A percentile compares a stretch with the other conserved stretches of the same genome.
These are phyloP conservation scores for Dioscorea alata DNA, from an alignment of 106 monocot genomes.

Conservation along the genomic window DNA sequence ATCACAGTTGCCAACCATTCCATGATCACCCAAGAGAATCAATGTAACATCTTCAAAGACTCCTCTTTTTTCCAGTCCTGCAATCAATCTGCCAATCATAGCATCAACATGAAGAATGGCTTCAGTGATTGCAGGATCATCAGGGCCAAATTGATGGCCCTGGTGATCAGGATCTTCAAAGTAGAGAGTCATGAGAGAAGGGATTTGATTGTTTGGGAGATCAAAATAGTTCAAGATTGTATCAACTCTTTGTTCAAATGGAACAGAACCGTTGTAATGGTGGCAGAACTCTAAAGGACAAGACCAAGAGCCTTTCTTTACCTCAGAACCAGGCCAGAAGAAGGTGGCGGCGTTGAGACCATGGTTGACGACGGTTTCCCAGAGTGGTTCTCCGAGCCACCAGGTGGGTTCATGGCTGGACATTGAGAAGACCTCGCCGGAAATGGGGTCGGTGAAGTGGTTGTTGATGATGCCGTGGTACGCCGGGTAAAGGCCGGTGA, in stretches of 20 bases:
- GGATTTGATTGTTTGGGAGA: conserved; percentile 41
- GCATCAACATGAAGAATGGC: conserved; percentile 40
- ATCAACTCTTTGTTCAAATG: conserved; percentile 65
- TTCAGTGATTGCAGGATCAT: conserved; percentile 51
- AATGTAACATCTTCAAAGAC: conserved; percentile 69
- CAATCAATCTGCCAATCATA: conserved; percentile 56
- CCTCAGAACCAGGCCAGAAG: conserved; percentile 86
- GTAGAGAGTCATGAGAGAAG: conserved; percentile 53
- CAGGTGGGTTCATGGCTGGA: conserved; percentile 55
- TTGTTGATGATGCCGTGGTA: conserved; percentile 84
- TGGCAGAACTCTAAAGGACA: conserved; percentile 52
- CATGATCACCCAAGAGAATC: conserved; percentile 69
- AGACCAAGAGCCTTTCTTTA: conserved; percentile 53
- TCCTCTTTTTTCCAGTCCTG: conserved; percentile 62
- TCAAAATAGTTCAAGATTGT: conserved; percentile 61
- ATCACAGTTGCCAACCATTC: conserved; percentile 71
- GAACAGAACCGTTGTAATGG: conserved; percentile 41
- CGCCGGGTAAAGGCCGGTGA: conserved; percentile 63
- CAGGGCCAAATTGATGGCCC: conserved; percentile 68
- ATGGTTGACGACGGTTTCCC: conserved; percentile 56
- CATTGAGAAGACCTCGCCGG: conserved; percentile 37
- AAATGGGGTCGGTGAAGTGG: conserved; percentile 43
- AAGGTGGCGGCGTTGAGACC: conserved; percentile 47
- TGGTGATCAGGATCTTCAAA: conserved; percentile 73
- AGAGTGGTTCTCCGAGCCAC: conserved; percentile 90